A percentile compares a stretch with the other conserved stretches of the same genome.
Conservation (phyloP, 2,329 filamentous ascomycete genomes). For the Grosmannia huntii region DNA sequence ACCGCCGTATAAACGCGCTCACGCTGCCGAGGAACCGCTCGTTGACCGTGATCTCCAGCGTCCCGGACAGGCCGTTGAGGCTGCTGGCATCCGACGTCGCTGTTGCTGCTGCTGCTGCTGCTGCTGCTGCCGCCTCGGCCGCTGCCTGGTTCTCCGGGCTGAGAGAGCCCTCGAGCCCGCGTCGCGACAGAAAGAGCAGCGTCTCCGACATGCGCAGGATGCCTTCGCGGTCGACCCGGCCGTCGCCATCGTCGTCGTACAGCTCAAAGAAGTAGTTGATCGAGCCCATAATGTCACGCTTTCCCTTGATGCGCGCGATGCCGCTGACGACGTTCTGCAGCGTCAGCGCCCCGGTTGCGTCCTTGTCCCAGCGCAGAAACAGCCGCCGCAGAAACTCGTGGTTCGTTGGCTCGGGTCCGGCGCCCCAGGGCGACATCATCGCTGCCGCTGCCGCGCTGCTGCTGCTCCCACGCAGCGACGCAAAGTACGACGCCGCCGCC, state of each 20-base stretch:
- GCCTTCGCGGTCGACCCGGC: conserved; percentile 85
- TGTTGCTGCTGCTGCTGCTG: neutral
- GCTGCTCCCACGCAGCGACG: conserved; percentile 36
- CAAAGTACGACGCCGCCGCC: conserved; percentile 44
- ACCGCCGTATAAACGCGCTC: conserved; percentile 87
- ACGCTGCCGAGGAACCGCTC: conserved; percentile 88
- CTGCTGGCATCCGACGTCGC: neutral
- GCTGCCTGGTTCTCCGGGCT: conserved; percentile 50
- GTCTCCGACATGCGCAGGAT: conserved; percentile 92
- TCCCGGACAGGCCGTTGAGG: conserved; percentile 18
- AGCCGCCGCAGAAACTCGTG: conserved; percentile 88
- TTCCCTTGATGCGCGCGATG: conserved; percentile 81
- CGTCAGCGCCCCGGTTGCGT: conserved; percentile 63
- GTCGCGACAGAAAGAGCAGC: conserved; percentile 77
- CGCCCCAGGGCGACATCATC: conserved; percentile 38
- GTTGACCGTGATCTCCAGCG: conserved; percentile 51
- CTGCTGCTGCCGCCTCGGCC: conserved; percentile 18
- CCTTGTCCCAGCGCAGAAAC: conserved; percentile 78
- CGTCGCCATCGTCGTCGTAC: conserved; percentile 86
- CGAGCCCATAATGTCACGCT: conserved; percentile 90
- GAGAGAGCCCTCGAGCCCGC: conserved; percentile 67
- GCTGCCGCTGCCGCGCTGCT: conserved; percentile 15
- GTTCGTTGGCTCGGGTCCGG: conserved; percentile 60
- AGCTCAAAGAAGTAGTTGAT: conserved; percentile 98
- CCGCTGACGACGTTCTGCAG: conserved; percentile 88